phyloP scores from a whole-genome alignment of 192 early-diverging fungal genomes.

The Mortierella alpina region DNA sequence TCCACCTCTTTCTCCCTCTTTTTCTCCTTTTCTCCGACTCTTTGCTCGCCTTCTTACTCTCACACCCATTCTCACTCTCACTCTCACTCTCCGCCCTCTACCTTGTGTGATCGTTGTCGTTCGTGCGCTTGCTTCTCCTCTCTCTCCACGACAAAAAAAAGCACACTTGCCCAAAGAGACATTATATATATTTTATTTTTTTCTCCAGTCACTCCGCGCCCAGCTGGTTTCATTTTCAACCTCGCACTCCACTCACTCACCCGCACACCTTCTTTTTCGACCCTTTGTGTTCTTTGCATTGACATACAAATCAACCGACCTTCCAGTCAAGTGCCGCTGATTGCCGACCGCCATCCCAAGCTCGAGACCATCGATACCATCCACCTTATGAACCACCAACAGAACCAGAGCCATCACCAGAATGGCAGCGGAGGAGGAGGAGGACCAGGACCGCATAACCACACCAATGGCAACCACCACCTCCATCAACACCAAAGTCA shows the following conservation, averaged over 20 bases:
- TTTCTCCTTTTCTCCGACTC: background rate
- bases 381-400: slow-evolving; percentile 48
- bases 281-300: background rate
- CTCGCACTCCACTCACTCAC: background rate
- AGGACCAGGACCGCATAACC: slow-evolving; percentile 2
- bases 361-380: slow-evolving; percentile 50
- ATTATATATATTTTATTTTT: background rate
- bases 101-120: background rate
- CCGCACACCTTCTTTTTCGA: background rate
- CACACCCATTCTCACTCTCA: background rate
- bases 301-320: too few species aligned
- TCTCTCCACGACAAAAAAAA: background rate
- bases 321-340: slow-evolving; percentile 23
- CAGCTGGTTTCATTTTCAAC: background rate
- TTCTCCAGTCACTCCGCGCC: background rate
- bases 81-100: background rate
- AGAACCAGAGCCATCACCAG: slow-evolving; percentile 18
- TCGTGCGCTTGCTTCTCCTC: background rate
- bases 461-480: slow-evolving; percentile 7
- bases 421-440: slow-evolving; percentile 11
- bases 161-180: background rate
- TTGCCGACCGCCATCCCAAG: slow-evolving; percentile 20
- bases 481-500: background rate
- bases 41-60: background rate
- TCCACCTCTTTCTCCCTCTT: background rate